Evolutionary conservation across 495 filamentous ascomycete genomes (phyloP), one percentile per base, ranked within the genome.

Genomic region (Penicillium riverlandense): DNA sequence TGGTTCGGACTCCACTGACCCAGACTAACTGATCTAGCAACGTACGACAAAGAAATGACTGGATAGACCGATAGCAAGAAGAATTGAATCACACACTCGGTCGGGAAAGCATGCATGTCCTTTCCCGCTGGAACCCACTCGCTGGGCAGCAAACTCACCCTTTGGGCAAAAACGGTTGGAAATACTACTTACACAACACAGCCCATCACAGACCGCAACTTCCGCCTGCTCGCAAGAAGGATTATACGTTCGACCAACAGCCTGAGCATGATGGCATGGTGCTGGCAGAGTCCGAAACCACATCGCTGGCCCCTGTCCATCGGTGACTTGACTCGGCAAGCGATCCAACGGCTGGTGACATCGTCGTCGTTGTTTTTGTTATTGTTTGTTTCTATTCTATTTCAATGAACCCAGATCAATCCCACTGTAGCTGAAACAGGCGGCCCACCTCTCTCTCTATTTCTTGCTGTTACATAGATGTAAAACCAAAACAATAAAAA

Each of bases 81-180:
- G 32, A 44, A 45, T 33, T 35, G 6, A 22, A 6, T 6, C 22
- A 22, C 22, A 22, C 22, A 6, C 22, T 22, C 4, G 22, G 6
- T 22, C 22, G 22, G 22, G 22, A 6, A 32, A 52, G 49, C 49
- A 58, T 45, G 44, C 50, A 63, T 62, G 47, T 59, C 57, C 63
- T 63, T 66, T 63, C 63, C 63, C 63, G 63, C 65, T 34, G 58
- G 6, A 22, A 22, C 32, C 33, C 36, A 34, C 43, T 55, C 59
- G 55, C 63, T 67, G 65, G 65, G 65, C 65, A 69, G 61, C 65
- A 63, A 69, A 22, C 22, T 56, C 52, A 44, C 52, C 48, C 40
- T 44, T 52, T 53, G 55, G 43, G 51, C 49, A 40, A 22, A 53
- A 45, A 48, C 53, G 35, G 41, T 48, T 45, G 48, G 53, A 44